Evolutionary conservation across 352 stramenopile species (phyloP).

Genomic region (Phytopythium aichiense): DNA sequence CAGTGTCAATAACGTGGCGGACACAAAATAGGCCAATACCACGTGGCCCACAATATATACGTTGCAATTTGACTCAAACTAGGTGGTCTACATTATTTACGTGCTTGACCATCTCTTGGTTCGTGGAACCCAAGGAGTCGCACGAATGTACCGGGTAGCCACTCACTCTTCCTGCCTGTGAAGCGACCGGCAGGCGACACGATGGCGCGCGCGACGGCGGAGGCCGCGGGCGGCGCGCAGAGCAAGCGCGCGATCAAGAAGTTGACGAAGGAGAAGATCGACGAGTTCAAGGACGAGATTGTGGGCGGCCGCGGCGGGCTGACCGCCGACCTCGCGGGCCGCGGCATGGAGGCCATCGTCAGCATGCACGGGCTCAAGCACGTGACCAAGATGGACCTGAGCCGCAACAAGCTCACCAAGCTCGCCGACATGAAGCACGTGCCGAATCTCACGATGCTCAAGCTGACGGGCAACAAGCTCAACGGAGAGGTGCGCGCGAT

Average conservation of each 20-base stretch:
- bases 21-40: too few relatives aligned
- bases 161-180: background rate
- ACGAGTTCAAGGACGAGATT: conserved; percentile 45
- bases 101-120: background rate
- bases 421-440: conserved; percentile 65
- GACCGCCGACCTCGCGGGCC: conserved; percentile 46
- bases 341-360: conserved; percentile 79
- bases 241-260: conserved; percentile 84
- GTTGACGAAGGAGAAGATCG: conserved; percentile 78
- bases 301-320: conserved; percentile 36
- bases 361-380: conserved; percentile 58
- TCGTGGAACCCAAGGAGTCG: background rate
- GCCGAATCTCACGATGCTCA: conserved; percentile 67
- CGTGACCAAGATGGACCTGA: conserved; percentile 75
- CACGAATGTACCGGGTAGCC: background rate
- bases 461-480: conserved; percentile 75
- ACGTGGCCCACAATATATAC: too few relatives aligned
- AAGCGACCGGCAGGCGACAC: too few relatives aligned
- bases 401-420: conserved; percentile 84
- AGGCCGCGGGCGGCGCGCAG: conserved; percentile 5
- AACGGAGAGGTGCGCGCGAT: conserved; percentile 41
- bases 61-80: background rate
- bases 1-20: too few relatives aligned
- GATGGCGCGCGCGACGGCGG: conserved; percentile 11
- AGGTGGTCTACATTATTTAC: background rate